Evolutionary conservation across 2,329 filamentous ascomycete species (phyloP).

Genomic region (Trichoderma arundinaceum): DNA sequence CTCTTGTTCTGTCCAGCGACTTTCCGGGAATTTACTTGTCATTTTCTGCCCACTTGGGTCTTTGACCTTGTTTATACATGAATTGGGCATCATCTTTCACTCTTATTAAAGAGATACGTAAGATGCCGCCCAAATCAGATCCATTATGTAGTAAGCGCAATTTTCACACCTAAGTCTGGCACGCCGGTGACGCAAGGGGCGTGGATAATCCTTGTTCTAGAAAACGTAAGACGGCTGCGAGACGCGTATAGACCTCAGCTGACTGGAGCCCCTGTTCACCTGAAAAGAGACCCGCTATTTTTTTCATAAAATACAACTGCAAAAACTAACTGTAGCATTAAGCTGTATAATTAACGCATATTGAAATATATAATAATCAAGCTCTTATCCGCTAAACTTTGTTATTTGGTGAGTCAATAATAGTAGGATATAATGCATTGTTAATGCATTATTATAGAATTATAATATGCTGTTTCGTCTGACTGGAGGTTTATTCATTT

Average conservation of each 20-base stretch:
- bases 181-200: not conserved
- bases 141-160: not conserved
- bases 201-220: not conserved
- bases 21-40: not conserved
- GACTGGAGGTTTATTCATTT: no score
- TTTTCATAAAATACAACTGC: no score
- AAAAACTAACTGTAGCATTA: no score
- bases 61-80: not conserved
- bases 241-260: no score
- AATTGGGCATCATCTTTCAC: not conserved
- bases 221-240: slow-evolving; percentile 6
- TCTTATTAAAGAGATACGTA: not conserved
- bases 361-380: not conserved
- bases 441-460: no score
- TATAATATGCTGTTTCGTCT: no score
- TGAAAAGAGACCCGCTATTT: not conserved
- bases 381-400: no score
- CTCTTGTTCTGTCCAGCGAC: not conserved
- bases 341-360: not conserved
- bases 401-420: not conserved
- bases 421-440: no score
- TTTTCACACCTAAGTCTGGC: not conserved
- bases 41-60: not conserved
- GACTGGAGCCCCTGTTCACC: no score
- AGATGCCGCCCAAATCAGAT: not conserved